Evolutionary conservation across 73 alveolate species (phyloP), one percentile per base, ranked within the genome.

Genomic region (Halteria grandinella): DNA sequence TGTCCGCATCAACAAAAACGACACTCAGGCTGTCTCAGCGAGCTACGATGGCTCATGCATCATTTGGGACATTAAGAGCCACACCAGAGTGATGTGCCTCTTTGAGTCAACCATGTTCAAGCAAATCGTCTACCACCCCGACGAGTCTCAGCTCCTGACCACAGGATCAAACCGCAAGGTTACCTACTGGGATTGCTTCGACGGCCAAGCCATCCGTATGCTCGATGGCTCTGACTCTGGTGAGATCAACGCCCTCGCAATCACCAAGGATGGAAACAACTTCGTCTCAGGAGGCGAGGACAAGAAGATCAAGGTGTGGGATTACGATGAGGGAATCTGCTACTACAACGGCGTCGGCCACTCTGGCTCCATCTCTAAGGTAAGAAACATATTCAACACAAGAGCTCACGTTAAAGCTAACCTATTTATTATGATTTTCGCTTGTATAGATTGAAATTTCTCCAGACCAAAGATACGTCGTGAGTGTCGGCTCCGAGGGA

Each of bases 221-320:
- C 83, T 97, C 6, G 99, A 97, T 82, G 99, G 99, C 23, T 89
- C 98, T 18, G 99, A 93, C 50, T 97, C 92, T 49, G 99, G 99
- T 20, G 99, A 97, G 88, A 91, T 97, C 74, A 95, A 96, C 82
- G 96, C 99, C n/a, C 89, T 97, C 23, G 97, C 98, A n/a, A 95
- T 97, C 60, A 89, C 98, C 40, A 88, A 75, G 78, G 96, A 95
- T 52, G 99, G 99, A 63, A 96, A 96, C 57, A 97, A 89, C 86
- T 97, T 93, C 81, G 98, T 97, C 28, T 86, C 98, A 39, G 99
- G 99, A 15, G 99, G 99, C 0, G 99, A 97, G 70, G 99, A 96
- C 85, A 95, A 97, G 59, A 83, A 72, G 47, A 95, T 96, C 40
- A 96, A 95, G 69, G 66, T 96, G 32, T 97, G 99, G 99, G 98